A percentile compares a stretch with the other conserved stretches of the same genome.
Conservation (phyloP, 2,329 filamentous ascomycete genomes). For the Ophiostoma himal-ulmi region DNA sequence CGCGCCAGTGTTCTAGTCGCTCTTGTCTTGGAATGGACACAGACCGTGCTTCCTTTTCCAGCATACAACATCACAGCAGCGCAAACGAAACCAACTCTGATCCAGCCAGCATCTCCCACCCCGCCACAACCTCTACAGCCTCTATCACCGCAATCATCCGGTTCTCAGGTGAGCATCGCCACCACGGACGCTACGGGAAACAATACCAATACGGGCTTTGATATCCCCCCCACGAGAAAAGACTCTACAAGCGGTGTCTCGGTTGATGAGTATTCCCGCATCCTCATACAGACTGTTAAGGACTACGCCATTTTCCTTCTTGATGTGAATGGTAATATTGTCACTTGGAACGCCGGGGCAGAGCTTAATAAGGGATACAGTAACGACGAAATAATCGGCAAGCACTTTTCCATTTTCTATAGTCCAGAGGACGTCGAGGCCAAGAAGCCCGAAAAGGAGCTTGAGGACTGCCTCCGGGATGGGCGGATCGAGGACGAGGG, state of each 20-base stretch:
- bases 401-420: conserved; percentile 55
- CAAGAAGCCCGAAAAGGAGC: conserved; percentile 47
- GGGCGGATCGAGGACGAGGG: conserved; percentile 54
- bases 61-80: neutral
- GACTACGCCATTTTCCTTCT: conserved; percentile 60
- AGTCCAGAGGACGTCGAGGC: conserved; percentile 43
- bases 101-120: neutral
- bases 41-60: neutral
- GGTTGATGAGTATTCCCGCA: conserved; percentile 48
- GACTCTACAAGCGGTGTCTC: conserved; percentile 14
- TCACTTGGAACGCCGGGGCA: conserved; percentile 54
- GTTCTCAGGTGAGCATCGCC: neutral
- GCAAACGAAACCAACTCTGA: neutral
- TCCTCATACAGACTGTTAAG: conserved; percentile 55
- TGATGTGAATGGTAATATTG: conserved; percentile 49
- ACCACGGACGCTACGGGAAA: neutral
- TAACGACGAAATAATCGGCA: conserved; percentile 49
- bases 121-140: neutral
- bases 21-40: neutral
- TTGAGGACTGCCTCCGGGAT: conserved; percentile 48
- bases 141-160: neutral
- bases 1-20: neutral
- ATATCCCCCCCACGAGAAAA: neutral
- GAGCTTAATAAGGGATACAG: conserved; percentile 51
- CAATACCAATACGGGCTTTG: neutral